Conservation (phyloP, 1,284 basidiomycete species). For the Ceratobasidium papillatum region DNA sequence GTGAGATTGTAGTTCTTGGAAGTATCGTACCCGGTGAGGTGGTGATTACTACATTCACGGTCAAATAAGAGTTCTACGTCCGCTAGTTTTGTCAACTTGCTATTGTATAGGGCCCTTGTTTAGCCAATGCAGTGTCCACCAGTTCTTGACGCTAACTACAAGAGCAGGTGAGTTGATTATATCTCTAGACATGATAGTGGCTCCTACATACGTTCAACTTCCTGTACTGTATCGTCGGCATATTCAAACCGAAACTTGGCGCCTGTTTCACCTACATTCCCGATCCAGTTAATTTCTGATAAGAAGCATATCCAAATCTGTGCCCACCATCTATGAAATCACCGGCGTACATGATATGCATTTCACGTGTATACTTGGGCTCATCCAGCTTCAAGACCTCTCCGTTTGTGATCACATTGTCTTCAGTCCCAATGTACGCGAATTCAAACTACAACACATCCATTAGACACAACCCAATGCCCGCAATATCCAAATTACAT, state of each 20-base stretch:
- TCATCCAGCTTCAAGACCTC: constrained; percentile 5
- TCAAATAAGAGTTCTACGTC: neutral
- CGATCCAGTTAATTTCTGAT: neutral
- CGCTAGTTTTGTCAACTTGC: constrained; percentile 28
- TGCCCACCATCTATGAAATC: constrained; percentile 45
- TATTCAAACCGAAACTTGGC: constrained; percentile 42
- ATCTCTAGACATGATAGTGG: constrained; percentile 1
- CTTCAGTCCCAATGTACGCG: neutral
- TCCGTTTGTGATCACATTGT: constrained; percentile 18
- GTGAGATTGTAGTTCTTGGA: constrained; percentile 32
- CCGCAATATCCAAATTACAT: neutral
- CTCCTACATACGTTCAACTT: constrained; percentile 40
- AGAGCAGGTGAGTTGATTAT: neutral
- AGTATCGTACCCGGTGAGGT: neutral
- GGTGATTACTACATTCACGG: neutral
- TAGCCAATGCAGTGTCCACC: constrained; percentile 46
- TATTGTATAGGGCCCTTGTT: constrained; percentile 43
- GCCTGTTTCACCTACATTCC: constrained; percentile 42
- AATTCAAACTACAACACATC: constrained; percentile 6
- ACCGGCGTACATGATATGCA: constrained; percentile 47
- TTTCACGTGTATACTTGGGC: constrained; percentile 41
- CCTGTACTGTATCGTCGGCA: constrained; percentile 38
- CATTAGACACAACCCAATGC: neutral
- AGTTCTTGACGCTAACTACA: constrained; percentile 37
- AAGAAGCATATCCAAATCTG: neutral